phyloP scores from a whole-genome alignment of 192 early-diverging fungal species.

The Bifiguratus adelaidae region DNA sequence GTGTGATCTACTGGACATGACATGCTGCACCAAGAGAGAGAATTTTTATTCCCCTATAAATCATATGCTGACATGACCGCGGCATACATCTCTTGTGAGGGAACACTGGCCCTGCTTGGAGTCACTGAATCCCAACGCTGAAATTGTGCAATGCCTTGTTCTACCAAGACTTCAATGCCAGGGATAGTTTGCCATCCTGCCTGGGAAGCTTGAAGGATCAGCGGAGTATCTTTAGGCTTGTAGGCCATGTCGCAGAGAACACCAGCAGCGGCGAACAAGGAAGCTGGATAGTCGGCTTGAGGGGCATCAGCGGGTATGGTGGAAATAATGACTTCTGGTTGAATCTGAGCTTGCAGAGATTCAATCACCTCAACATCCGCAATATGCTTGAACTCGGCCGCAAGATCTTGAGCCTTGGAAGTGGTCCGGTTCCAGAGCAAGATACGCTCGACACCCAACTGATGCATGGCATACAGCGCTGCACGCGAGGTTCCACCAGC shows the following conservation, averaged over 20 bases:
- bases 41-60: too few relatives aligned
- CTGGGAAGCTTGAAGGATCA: constrained; percentile 50
- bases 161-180: constrained; percentile 82
- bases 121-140: too few relatives aligned
- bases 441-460: constrained; percentile 54
- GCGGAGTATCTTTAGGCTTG: constrained; percentile 73
- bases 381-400: constrained; percentile 40
- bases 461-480: constrained; percentile 74
- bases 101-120: too few relatives aligned
- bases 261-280: constrained; percentile 38
- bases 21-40: too few relatives aligned
- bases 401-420: constrained; percentile 58
- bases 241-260: constrained; percentile 94
- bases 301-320: constrained; percentile 78
- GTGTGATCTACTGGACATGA: too few relatives aligned
- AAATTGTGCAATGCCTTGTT: constrained; percentile 91
- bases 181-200: constrained; percentile 59
- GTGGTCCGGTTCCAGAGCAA: constrained; percentile 82
- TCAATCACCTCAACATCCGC: constrained; percentile 36
- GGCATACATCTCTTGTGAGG: too few relatives aligned
- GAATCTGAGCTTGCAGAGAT: constrained; percentile 27
- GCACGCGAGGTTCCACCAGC: constrained; percentile 92
- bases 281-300: constrained; percentile 46
- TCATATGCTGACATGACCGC: too few relatives aligned
- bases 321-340: constrained; percentile 52